Percentiles rank a stretch among this genome's conserved stretches.
Evolutionary conservation across 306 rosid genomes (phyloP).

Genomic region (Sophora flavescens): DNA sequence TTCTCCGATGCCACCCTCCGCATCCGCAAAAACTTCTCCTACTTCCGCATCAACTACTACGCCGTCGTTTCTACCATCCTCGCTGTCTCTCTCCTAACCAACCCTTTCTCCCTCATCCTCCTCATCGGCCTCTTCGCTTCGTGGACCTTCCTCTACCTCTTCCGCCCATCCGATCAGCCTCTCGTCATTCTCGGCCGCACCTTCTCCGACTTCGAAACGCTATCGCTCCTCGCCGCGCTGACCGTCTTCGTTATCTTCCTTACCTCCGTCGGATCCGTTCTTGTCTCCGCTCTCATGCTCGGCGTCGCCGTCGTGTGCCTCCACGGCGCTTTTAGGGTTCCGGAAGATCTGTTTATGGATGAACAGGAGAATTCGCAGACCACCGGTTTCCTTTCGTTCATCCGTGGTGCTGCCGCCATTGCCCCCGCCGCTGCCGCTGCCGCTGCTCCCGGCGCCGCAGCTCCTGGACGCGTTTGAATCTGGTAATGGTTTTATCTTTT

Average conservation of each 20-base stretch:
- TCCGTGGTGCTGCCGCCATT: slow-evolving; percentile 61
- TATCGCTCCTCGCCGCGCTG: slow-evolving; percentile 59
- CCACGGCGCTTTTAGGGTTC: slow-evolving; percentile 87
- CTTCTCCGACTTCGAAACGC: slow-evolving; percentile 78
- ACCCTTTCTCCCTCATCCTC: slow-evolving; percentile 73
- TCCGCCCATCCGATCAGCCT: slow-evolving; percentile 96
- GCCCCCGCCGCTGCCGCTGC: slow-evolving; percentile 58
- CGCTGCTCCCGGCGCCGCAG: slow-evolving; percentile 8
- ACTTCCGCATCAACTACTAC: slow-evolving; percentile 87
- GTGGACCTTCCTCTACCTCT: slow-evolving; percentile 92
- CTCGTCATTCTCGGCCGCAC: slow-evolving; percentile 77
- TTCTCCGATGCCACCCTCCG: slow-evolving; percentile 87
- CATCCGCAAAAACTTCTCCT: slow-evolving; percentile 83
- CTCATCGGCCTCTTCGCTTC: slow-evolving; percentile 74
- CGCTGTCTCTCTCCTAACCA: slow-evolving; percentile 71
- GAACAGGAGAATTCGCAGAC: slow-evolving; percentile 62
- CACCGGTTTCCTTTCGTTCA: slow-evolving; percentile 71
- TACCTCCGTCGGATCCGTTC: slow-evolving; percentile 85
- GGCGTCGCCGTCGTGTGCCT: slow-evolving; percentile 68
- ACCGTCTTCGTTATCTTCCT: slow-evolving; percentile 74
- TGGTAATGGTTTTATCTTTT: not conserved
- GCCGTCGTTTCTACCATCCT: slow-evolving; percentile 58
- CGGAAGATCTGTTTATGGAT: slow-evolving; percentile 92
- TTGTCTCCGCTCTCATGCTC: slow-evolving; percentile 72
- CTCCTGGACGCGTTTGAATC: slow-evolving; percentile 56